Evolutionary conservation across 352 stramenopile genomes (phyloP).

Genomic region (Globisporangium carolinianum): DNA sequence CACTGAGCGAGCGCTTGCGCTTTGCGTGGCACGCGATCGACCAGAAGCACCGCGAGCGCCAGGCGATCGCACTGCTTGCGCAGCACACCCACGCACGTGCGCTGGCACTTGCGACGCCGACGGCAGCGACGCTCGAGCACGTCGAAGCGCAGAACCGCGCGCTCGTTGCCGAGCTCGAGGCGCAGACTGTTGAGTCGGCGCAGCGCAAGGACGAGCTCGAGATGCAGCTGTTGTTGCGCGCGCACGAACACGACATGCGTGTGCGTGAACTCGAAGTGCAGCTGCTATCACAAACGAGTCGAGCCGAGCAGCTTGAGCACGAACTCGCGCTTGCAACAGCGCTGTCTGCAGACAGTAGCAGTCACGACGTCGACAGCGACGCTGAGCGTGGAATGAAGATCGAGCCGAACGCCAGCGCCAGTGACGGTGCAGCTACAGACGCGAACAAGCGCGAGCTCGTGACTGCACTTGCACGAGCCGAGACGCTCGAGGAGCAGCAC

Average conservation of each 20-base stretch:
- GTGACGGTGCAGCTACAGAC: background rate
- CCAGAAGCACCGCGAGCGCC: slow-evolving; percentile 34
- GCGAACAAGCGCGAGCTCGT: slow-evolving; percentile 5
- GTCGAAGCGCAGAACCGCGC: background rate
- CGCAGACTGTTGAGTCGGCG: slow-evolving; percentile 8
- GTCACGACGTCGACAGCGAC: background rate
- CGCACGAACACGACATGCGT: slow-evolving; percentile 1
- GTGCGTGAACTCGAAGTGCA: slow-evolving; percentile 4
- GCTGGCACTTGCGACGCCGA: background rate
- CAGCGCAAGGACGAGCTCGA: slow-evolving; percentile 13
- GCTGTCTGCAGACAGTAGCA: too few species aligned
- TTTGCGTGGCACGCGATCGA: slow-evolving; percentile 38
- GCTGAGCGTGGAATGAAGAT: slow-evolving; percentile 1
- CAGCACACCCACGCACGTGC: slow-evolving; percentile 6
- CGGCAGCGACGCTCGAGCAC: too few species aligned
- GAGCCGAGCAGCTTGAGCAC: slow-evolving; percentile 9
- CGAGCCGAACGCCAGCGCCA: background rate
- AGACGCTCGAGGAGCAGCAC: slow-evolving; percentile 13
- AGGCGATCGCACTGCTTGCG: slow-evolving; percentile 17
- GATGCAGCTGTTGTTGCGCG: slow-evolving; percentile 1
- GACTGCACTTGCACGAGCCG: slow-evolving; percentile 3
- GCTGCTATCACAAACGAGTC: slow-evolving; percentile 4
- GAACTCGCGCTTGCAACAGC: slow-evolving; percentile 8
- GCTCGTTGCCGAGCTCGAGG: slow-evolving; percentile 1
- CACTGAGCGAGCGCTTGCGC: slow-evolving; percentile 39